Evolutionary conservation across 2,329 filamentous ascomycete species (phyloP), one percentile per base, ranked within the genome.

Genomic region (Cladophialophora exuberans): DNA sequence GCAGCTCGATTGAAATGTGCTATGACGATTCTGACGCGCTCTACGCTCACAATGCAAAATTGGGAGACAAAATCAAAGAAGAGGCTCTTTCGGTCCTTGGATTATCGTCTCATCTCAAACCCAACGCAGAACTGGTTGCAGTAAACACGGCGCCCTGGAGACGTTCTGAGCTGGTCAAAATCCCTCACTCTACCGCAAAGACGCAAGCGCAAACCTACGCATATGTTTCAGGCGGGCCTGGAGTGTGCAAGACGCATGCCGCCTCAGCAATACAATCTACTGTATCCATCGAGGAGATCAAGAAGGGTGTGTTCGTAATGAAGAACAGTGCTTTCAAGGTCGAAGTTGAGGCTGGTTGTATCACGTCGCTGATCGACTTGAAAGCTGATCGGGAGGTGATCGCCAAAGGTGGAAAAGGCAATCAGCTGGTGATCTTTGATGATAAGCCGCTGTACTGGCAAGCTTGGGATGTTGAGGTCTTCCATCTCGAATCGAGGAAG

Each of bases 381-480:
- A 72, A 79, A 39, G 84, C 83, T 7, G 79, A 87, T 22, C 86
- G 93, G 47, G 91, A 99, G 70, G 74, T 96, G 17, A 82, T 99
- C 44, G 81, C 89, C 2, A 77, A 81, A 56, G 82, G 79, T 25
- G 82, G 83, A 20, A 92, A 92, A 70, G 92, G 88, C 20, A 96
- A 96, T 63, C 91, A 97, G 69, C 84, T 94, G 46, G 92, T 97
- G 61, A 85, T 97, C 20, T 97, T 95, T 66, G 94, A 99, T 67
- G 94, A 99, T 74, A 97, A 97, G 74, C 92, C 92, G 18, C 81
- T 97, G 20, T 96, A 95, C 76, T 97, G 91, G 92, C 90, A 97
- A 73, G 92, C 91, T 2, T 96, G 93, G 92, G 93, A 99, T 70
- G 93, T 97, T 4, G 94, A 99, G 72, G 92, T 97, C 23, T 99